Percentiles rank a stretch among this genome's conserved stretches.
These are phyloP conservation scores for Naganishia kalamii DNA, from an alignment of 768 basidiomycete genomes.

Conservation along the genomic window DNA sequence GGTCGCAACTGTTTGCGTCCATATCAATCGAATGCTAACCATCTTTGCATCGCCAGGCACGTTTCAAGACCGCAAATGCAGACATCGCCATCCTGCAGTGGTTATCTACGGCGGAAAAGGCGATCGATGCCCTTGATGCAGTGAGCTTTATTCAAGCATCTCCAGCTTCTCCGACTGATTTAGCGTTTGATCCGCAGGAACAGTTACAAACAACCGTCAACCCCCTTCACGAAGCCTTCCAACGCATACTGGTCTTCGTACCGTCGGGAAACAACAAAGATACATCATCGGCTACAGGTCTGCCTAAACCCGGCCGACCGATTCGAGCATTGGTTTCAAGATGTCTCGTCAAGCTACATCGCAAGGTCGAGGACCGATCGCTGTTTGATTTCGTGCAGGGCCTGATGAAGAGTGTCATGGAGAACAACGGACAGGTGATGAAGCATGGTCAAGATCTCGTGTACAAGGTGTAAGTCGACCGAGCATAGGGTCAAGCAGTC, in stretches of 20 bases:
- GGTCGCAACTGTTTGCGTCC: not conserved
- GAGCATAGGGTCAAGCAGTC: conserved; percentile 30
- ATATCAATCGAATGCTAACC: not conserved
- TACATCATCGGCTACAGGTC: conserved; percentile 47
- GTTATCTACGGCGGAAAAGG: conserved; percentile 38
- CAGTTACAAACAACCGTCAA: not conserved
- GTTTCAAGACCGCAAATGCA: conserved; percentile 35
- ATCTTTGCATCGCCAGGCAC: conserved; percentile 23
- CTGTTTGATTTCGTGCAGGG: conserved; percentile 79
- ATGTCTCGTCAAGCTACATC: conserved; percentile 69
- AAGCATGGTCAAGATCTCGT: conserved; percentile 42
- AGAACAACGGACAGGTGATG: conserved; percentile 54
- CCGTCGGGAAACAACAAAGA: conserved; percentile 47
- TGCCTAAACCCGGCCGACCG: conserved; percentile 81
- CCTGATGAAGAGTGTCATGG: conserved; percentile 67
- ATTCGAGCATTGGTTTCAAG: conserved; percentile 69
- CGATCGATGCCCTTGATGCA: conserved; percentile 32
- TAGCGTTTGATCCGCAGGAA: not conserved
- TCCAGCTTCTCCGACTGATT: not conserved
- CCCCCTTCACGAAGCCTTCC: conserved; percentile 4
- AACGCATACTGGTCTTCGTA: conserved; percentile 34
- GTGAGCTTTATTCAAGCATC: conserved; percentile 15
- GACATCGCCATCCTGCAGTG: conserved; percentile 41
- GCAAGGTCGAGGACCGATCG: conserved; percentile 70
- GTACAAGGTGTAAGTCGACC: conserved; percentile 56